These are phyloP conservation scores for Cladosporium sp. DNA, from an alignment of 2,329 filamentous ascomycete genomes.

Conservation along the genomic window DNA sequence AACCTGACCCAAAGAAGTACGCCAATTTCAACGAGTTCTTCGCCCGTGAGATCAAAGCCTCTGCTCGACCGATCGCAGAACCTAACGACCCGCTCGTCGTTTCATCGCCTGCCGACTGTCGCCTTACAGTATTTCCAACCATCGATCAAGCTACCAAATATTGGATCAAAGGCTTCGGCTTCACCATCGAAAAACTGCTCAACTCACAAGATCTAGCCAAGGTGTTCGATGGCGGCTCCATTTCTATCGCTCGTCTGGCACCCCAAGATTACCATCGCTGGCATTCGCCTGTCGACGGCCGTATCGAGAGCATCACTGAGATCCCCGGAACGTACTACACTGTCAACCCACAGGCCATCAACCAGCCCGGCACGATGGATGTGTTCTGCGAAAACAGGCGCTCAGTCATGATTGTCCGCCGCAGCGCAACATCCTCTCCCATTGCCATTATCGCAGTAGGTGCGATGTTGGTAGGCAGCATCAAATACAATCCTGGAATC, in stretches of 20 bases:
- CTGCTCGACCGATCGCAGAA: conserved; percentile 36
- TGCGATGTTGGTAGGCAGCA: conserved; percentile 43
- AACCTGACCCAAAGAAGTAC: conserved; percentile 38
- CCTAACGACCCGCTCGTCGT: conserved; percentile 31
- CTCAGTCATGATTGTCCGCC: conserved; percentile 36
- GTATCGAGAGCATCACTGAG: conserved; percentile 32
- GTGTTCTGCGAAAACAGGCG: conserved; percentile 43
- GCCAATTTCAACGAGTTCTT: conserved; percentile 44
- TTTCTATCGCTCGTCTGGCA: conserved; percentile 39
- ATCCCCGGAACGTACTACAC: conserved; percentile 40
- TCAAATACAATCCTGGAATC: conserved; percentile 38
- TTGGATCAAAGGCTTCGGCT: conserved; percentile 43
- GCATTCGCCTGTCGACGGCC: conserved; percentile 35
- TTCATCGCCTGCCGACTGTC: conserved; percentile 36
- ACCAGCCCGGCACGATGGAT: conserved; percentile 36
- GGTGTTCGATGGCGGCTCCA: conserved; percentile 33
- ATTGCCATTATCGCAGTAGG: conserved; percentile 40
- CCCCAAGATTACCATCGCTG: conserved; percentile 42
- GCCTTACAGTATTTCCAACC: conserved; percentile 36
- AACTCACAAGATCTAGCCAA: conserved; percentile 26
- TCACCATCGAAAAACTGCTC: conserved; percentile 33
- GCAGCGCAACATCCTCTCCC: conserved; percentile 24
- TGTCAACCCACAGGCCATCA: conserved; percentile 42
- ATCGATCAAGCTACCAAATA: conserved; percentile 37
- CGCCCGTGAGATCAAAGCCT: conserved; percentile 33